Conservation (phyloP, 352 stramenopile genomes). For the Paralagenidium karlingii region DNA sequence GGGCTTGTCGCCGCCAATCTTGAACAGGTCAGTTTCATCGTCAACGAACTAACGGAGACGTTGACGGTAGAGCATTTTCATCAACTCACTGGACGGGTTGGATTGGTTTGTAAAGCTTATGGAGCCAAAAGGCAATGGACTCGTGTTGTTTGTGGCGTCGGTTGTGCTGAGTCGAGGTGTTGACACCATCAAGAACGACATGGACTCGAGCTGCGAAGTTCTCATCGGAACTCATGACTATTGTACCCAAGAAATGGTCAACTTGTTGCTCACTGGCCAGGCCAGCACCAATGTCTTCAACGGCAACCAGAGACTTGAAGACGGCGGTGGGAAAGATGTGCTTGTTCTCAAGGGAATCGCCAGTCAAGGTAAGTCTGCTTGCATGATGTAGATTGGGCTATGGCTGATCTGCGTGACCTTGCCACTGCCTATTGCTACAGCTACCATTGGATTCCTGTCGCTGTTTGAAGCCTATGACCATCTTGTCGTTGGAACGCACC, state of each 20-base stretch:
- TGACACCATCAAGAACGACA: constrained; percentile 51
- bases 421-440: constrained; percentile 10
- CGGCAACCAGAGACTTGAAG: constrained; percentile 72
- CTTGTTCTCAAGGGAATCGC: constrained; percentile 65
- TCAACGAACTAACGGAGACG: constrained; percentile 19
- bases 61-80: constrained; percentile 16
- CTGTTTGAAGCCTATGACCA: constrained; percentile 89
- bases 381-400: not conserved
- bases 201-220: constrained; percentile 45
- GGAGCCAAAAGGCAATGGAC: constrained; percentile 35
- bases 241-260: constrained; percentile 93
- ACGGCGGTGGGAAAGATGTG: constrained; percentile 36
- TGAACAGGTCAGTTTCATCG: too few relatives aligned
- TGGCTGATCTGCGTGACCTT: not conserved
- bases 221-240: constrained; percentile 83
- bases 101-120: constrained; percentile 14
- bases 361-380: not conserved
- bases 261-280: constrained; percentile 88
- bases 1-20: too few relatives aligned
- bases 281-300: constrained; percentile 93
- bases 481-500: constrained; percentile 58
- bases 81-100: too few relatives aligned
- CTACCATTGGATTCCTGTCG: constrained; percentile 78
- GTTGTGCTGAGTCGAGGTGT: constrained; percentile 52
- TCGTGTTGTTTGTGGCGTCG: constrained; percentile 61